These are phyloP conservation scores for Collybia nuda DNA, from an alignment of 768 basidiomycete genomes.

Conservation along the genomic window DNA sequence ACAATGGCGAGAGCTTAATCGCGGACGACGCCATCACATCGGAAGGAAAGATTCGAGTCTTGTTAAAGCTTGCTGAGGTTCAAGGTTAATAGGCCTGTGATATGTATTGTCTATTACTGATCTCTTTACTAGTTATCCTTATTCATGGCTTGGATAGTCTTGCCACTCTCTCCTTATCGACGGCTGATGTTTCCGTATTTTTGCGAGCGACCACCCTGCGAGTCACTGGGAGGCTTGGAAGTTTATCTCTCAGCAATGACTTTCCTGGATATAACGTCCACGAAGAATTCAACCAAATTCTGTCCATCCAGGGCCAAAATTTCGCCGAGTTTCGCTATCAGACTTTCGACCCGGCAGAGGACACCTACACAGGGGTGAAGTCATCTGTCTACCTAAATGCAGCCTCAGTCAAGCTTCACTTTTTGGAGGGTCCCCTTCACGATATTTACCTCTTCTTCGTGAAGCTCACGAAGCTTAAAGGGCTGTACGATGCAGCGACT, in stretches of 20 bases:
- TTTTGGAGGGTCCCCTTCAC: slow-evolving; percentile 88
- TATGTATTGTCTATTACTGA: neutral
- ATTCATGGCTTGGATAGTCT: slow-evolving; percentile 69
- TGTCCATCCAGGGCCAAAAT: slow-evolving; percentile 93
- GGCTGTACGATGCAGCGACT: slow-evolving; percentile 91
- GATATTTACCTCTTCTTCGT: slow-evolving; percentile 80
- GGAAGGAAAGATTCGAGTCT: slow-evolving; percentile 71
- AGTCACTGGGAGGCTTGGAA: slow-evolving; percentile 80
- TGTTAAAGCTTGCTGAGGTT: slow-evolving; percentile 82
- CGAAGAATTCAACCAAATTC: slow-evolving; percentile 76
- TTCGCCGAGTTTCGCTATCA: slow-evolving; percentile 94
- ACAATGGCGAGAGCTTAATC: neutral
- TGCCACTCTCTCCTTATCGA: slow-evolving; percentile 87
- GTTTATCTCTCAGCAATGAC: slow-evolving; percentile 79
- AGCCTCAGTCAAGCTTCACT: slow-evolving; percentile 89
- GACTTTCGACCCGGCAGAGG: slow-evolving; percentile 77
- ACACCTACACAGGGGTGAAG: slow-evolving; percentile 75
- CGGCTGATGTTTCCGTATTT: slow-evolving; percentile 82
- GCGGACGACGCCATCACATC: slow-evolving; percentile 7
- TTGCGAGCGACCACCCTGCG: slow-evolving; percentile 72
- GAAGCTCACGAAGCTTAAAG: slow-evolving; percentile 89
- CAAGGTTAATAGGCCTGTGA: slow-evolving; percentile 50
- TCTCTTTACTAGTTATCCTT: slow-evolving; percentile 57
- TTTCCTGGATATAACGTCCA: slow-evolving; percentile 47
- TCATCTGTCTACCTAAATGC: slow-evolving; percentile 79